Evolutionary conservation across 2,329 filamentous ascomycete genomes (phyloP), one percentile per base, ranked within the genome.

Genomic region (Botrytis paeoniae): DNA sequence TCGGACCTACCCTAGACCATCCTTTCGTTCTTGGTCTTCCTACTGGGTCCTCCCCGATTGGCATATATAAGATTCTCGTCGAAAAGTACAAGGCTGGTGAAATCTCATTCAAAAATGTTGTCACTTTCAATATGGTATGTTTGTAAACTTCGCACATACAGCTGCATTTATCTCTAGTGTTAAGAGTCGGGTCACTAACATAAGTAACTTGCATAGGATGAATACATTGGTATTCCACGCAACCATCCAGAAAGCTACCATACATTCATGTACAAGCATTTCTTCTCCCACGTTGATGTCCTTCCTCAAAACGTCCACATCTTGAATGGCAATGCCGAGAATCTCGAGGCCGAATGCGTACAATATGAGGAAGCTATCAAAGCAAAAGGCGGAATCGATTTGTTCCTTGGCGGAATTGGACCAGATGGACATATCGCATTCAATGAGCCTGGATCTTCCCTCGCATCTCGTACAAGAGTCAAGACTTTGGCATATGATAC

Each of bases 211-310:
- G 37, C 39, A 59, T 77, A 92, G 90, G 93, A 97, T 83, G 93
- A 97, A 84, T 97, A 97, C 80, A 92, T 96, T 77, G 92, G 92
- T 73, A 88, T 97, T 75, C 91, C 93, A 48, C 89, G 92, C 79
- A 92, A 95, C 78, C 93, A 97, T 81, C 90, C 93, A 20, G 91
- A 96, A 82, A 94, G 91, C 79, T 97, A 97, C 83, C 93, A 97
- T 84, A 93, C 91, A 76, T 97, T 96, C 85, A 96, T 97, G 93
- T 97, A 94, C 88, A 93, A 92, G 83, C 88, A 96, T 84, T 94
- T 97, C 86, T 97, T 97, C 86, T 93, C 92, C 61, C 93, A 89
- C 78, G 91, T 96, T 78, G 93, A 97, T 80, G 91, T 96, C 78
- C 88, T 90, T 76, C 93, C 93, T 8, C 87, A 88, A 79, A 95